Evolutionary conservation across 2,329 filamentous ascomycete genomes (phyloP).

Genomic region (Drechslera avenae): DNA sequence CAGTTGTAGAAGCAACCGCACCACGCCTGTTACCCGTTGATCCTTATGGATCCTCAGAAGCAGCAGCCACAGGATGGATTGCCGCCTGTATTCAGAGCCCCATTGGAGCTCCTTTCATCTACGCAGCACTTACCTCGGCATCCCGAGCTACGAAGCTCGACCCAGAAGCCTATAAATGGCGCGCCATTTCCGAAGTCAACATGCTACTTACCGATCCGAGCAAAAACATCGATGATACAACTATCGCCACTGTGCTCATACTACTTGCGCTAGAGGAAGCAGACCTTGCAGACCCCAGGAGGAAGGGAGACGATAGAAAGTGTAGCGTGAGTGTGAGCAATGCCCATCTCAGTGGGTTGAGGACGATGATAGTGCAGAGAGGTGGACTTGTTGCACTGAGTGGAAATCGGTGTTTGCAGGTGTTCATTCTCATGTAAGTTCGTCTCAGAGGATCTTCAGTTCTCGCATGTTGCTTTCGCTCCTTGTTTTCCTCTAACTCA

Average conservation of each 20-base stretch:
- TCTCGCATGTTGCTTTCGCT: no score
- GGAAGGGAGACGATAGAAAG: slow-evolving; percentile 19
- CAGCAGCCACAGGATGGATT: slow-evolving; percentile 35
- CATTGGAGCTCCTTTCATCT: slow-evolving; percentile 37
- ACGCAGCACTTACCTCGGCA: slow-evolving; percentile 34
- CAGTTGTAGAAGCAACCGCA: slow-evolving; percentile 30
- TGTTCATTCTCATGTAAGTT: slow-evolving; percentile 41
- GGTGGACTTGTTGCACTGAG: slow-evolving; percentile 37
- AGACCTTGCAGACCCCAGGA: slow-evolving; percentile 26
- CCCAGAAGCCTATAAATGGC: slow-evolving; percentile 35
- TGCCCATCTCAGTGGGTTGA: slow-evolving; percentile 39
- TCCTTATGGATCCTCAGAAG: slow-evolving; percentile 24
- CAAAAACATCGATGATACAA: slow-evolving; percentile 34
- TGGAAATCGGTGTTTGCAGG: slow-evolving; percentile 38
- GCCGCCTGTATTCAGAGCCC: slow-evolving; percentile 26
- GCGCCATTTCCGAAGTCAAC: slow-evolving; percentile 38
- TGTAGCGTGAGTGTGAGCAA: slow-evolving; percentile 27
- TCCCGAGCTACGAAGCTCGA: slow-evolving; percentile 24
- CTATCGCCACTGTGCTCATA: slow-evolving; percentile 42
- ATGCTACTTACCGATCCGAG: slow-evolving; percentile 29
- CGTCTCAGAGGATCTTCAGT: background rate
- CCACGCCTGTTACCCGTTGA: slow-evolving; percentile 38
- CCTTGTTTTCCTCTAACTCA: no score
- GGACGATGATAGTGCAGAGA: slow-evolving; percentile 42
- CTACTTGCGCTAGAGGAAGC: slow-evolving; percentile 42